Conservation (phyloP, 2,329 filamentous ascomycete genomes). For the Didymella pinodella region DNA sequence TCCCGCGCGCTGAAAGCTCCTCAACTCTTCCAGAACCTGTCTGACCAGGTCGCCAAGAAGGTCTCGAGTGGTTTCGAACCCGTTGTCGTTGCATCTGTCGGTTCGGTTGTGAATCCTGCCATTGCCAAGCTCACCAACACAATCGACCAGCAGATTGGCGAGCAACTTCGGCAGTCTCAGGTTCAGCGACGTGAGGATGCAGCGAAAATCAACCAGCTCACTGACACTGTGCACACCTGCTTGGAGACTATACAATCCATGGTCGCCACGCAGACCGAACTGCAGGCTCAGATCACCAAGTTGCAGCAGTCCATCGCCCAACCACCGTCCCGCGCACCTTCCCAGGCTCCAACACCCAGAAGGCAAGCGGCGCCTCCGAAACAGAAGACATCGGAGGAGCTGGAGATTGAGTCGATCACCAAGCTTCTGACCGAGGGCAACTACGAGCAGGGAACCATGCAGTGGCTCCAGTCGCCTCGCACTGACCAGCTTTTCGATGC, state of each 20-base stretch:
- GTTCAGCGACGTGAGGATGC: slow-evolving; percentile 61
- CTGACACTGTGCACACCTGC: slow-evolving; percentile 70
- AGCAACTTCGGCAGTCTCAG: slow-evolving; percentile 62
- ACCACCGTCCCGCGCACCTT: slow-evolving; percentile 35
- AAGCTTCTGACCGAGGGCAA: slow-evolving; percentile 66
- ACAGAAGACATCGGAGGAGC: slow-evolving; percentile 59
- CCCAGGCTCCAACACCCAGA: slow-evolving; percentile 24
- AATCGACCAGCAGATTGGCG: slow-evolving; percentile 67
- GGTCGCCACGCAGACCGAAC: slow-evolving; percentile 71
- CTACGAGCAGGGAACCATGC: slow-evolving; percentile 57
- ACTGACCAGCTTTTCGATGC: slow-evolving; percentile 68
- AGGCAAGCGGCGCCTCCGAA: slow-evolving; percentile 50
- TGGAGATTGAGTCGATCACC: slow-evolving; percentile 69
- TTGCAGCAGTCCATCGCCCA: slow-evolving; percentile 54
- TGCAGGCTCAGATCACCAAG: slow-evolving; percentile 65
- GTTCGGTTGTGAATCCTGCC: slow-evolving; percentile 66
- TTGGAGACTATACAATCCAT: slow-evolving; percentile 74
- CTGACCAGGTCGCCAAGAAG: slow-evolving; percentile 73
- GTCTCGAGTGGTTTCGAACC: slow-evolving; percentile 74
- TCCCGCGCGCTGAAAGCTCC: slow-evolving; percentile 74
- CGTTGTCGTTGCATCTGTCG: slow-evolving; percentile 65
- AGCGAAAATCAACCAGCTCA: slow-evolving; percentile 76
- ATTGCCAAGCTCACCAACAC: slow-evolving; percentile 73
- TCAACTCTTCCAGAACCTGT: slow-evolving; percentile 74
- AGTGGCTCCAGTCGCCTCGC: slow-evolving; percentile 69